phyloP scores from a whole-genome alignment of 1,139 yeast genomes.

The Lodderomyces oxycetoniae region DNA sequence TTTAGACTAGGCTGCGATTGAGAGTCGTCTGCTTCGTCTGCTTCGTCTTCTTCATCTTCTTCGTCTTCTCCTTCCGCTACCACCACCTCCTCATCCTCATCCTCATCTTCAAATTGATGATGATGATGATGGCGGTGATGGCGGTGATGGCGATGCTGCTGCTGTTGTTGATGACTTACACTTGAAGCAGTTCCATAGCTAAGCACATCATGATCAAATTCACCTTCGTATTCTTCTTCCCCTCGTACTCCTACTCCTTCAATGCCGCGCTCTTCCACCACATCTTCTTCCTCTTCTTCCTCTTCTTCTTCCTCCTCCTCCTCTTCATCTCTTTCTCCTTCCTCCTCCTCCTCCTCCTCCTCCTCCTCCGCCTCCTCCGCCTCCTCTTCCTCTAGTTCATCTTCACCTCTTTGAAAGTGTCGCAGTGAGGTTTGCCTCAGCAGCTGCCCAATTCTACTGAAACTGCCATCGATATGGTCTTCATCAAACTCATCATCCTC shows the following conservation, averaged over 20 bases:
- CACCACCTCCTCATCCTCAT: conserved; percentile 2
- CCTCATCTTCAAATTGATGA: background rate
- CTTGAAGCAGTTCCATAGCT: conserved; percentile 5
- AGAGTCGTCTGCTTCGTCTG: conserved; percentile 4
- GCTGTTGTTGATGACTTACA: background rate
- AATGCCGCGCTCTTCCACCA: background rate
- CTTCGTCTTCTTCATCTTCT: conserved; percentile 1
- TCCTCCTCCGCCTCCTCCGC: background rate
- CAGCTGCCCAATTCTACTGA: conserved; percentile 3
- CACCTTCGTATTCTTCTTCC: conserved; percentile 1
- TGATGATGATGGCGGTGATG: conserved; percentile 3
- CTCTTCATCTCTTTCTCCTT: background rate
- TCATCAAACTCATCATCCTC: conserved; percentile 15
- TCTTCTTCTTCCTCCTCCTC: background rate
- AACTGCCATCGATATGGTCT: conserved; percentile 4
- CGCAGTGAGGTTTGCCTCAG: background rate
- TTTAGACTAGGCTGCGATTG: conserved; percentile 31
- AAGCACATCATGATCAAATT: conserved; percentile 5
- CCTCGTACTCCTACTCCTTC: conserved; percentile 1
- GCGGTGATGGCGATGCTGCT: background rate
- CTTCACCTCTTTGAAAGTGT: too few species aligned
- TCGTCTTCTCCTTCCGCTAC: too few species aligned
- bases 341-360: background rate
- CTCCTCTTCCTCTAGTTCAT: background rate
- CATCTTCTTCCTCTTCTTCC: background rate